A percentile compares a stretch with the other conserved stretches of the same genome.
These are phyloP conservation scores for Hyphodiscus hymeniophilus DNA, from an alignment of 495 filamentous ascomycete genomes.

Conservation along the genomic window DNA sequence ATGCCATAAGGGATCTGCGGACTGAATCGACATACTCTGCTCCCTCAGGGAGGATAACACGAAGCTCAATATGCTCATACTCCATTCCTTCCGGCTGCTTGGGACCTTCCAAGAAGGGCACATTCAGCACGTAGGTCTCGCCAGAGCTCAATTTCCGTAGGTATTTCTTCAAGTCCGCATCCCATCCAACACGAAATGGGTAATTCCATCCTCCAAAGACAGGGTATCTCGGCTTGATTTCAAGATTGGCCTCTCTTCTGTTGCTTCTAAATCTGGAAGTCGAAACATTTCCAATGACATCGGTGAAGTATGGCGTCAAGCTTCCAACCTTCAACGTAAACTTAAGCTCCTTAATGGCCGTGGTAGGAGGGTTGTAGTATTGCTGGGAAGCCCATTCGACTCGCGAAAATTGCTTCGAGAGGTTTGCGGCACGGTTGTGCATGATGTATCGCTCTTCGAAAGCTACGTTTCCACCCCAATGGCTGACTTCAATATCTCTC, in stretches of 20 bases:
- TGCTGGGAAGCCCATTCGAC: slow-evolving; percentile 70
- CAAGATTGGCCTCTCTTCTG: slow-evolving; percentile 69
- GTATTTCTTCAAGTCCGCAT: slow-evolving; percentile 70
- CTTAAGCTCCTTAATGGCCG: slow-evolving; percentile 73
- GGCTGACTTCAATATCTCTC: slow-evolving; percentile 88
- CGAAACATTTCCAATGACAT: slow-evolving; percentile 95
- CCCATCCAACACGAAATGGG: slow-evolving; percentile 91
- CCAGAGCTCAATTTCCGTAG: slow-evolving; percentile 51
- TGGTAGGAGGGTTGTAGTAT: slow-evolving; percentile 68
- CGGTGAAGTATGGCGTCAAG: slow-evolving; percentile 83
- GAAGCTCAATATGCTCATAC: slow-evolving; percentile 73
- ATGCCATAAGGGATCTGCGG: slow-evolving; percentile 1
- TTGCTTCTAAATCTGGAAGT: slow-evolving; percentile 82
- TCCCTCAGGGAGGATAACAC: slow-evolving; percentile 84
- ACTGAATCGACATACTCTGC: slow-evolving; percentile 63
- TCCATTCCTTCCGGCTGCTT: slow-evolving; percentile 74
- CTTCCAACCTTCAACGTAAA: slow-evolving; percentile 73
- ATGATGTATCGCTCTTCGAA: slow-evolving; percentile 91
- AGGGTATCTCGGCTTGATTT: slow-evolving; percentile 87
- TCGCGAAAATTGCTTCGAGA: slow-evolving; percentile 77
- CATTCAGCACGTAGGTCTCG: slow-evolving; percentile 75
- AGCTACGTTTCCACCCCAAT: slow-evolving; percentile 95
- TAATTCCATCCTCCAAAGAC: slow-evolving; percentile 97
- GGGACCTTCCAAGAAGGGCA: slow-evolving; percentile 93
- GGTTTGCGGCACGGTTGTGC: slow-evolving; percentile 74